These are phyloP conservation scores for Coemansia sp. DNA, from an alignment of 192 early-diverging fungal species.

Conservation along the genomic window DNA sequence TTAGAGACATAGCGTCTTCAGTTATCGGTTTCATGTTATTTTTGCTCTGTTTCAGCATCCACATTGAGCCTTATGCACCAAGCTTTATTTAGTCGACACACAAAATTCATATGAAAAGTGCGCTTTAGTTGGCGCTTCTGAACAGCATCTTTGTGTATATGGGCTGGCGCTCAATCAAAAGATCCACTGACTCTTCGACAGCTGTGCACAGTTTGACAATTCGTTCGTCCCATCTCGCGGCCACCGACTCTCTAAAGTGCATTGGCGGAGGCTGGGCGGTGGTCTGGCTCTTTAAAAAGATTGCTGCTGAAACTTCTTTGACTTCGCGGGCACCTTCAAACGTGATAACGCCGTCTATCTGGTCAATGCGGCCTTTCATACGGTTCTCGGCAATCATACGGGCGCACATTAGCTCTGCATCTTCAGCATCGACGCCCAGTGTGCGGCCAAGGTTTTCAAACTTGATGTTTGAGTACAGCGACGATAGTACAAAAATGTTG, in stretches of 20 bases:
- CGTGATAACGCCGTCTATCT: conserved; percentile 80
- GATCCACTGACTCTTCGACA: conserved; percentile 48
- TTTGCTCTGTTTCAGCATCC: background rate
- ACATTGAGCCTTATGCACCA: background rate
- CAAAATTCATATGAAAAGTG: background rate
- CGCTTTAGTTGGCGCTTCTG: conserved; percentile 10
- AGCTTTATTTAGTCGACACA: background rate
- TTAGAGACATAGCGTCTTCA: conserved; percentile 6
- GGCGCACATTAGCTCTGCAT: conserved; percentile 82
- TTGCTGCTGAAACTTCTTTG: conserved; percentile 40
- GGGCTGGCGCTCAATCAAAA: conserved; percentile 50
- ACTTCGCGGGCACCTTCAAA: conserved; percentile 68
- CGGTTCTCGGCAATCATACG: conserved; percentile 90
- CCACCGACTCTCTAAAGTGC: conserved; percentile 43
- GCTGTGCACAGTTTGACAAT: conserved; percentile 46
- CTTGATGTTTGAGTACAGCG: conserved; percentile 89
- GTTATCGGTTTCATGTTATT: conserved; percentile 2
- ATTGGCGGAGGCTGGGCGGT: conserved; percentile 35
- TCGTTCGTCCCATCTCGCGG: conserved; percentile 42
- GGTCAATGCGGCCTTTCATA: conserved; percentile 89
- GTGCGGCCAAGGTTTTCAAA: conserved; percentile 82
- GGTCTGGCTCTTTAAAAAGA: conserved; percentile 34
- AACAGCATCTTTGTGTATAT: conserved; percentile 37
- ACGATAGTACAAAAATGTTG: conserved; percentile 84
- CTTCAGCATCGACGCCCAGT: conserved; percentile 71